A percentile compares a stretch with the other conserved stretches of the same genome.
Conservation (phyloP, 2,329 filamentous ascomycete species). For the Grosmannia serpens region DNA sequence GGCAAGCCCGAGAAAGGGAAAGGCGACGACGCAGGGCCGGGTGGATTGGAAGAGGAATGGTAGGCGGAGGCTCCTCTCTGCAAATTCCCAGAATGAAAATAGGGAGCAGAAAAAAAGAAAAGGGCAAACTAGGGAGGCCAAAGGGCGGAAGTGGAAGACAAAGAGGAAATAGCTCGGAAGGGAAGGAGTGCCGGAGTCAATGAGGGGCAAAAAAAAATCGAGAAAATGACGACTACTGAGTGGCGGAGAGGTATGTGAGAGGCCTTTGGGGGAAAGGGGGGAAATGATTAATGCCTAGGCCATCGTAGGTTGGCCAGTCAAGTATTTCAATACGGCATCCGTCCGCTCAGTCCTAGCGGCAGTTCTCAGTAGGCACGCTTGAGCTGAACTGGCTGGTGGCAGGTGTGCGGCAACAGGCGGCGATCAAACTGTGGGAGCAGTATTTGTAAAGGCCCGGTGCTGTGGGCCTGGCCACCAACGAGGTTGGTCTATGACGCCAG, state of each 20-base stretch:
- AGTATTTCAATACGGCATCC: background rate
- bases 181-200: conserved; percentile 10
- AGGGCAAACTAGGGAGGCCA: conserved; percentile 1
- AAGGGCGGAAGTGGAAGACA: background rate
- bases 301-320: conserved; percentile 1
- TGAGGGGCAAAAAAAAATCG: conserved; percentile 10
- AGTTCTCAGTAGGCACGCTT: background rate
- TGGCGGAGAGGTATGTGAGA: conserved; percentile 2
- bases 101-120: background rate
- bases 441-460: background rate
- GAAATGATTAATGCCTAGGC: background rate
- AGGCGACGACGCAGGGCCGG: background rate
- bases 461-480: background rate
- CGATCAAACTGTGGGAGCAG: background rate
- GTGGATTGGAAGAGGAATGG: background rate
- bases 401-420: background rate
- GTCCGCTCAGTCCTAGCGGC: background rate
- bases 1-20: background rate
- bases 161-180: conserved; percentile 9
- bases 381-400: background rate
- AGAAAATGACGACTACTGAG: conserved; percentile 7
- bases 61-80: background rate
- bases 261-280: background rate
- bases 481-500: conserved; percentile 6
- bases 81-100: background rate